Evolutionary conservation across 176 grass and related monocot genomes (phyloP).

Genomic region (Phoenix dactylifera): DNA sequence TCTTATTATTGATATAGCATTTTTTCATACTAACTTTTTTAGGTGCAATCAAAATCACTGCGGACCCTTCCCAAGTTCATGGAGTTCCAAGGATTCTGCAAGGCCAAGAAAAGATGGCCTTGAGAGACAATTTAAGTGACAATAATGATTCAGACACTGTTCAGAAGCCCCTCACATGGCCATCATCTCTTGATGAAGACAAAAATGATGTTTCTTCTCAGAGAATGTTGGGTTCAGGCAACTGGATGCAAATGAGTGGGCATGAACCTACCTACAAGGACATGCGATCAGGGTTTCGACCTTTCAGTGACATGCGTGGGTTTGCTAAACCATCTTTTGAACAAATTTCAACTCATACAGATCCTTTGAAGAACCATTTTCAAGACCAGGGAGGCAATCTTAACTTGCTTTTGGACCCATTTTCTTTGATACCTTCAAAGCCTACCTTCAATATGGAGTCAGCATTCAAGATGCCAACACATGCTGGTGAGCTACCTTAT

Average conservation of each 20-base stretch:
- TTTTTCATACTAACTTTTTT: constrained; percentile 5
- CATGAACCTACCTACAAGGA: constrained; percentile 47
- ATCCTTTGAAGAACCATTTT: constrained; percentile 37
- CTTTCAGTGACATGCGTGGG: constrained; percentile 30
- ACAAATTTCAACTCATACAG: constrained; percentile 29
- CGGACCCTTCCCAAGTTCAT: constrained; percentile 39
- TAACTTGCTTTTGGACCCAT: constrained; percentile 30
- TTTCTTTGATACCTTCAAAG: constrained; percentile 29
- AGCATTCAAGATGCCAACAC: constrained; percentile 23
- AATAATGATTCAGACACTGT: constrained; percentile 45
- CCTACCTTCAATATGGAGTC: constrained; percentile 40
- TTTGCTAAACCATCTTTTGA: constrained; percentile 43
- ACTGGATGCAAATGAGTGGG: constrained; percentile 48
- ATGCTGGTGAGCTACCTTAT: constrained; percentile 25
- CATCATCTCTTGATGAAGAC: constrained; percentile 27
- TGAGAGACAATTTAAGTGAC: constrained; percentile 46
- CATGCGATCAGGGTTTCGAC: constrained; percentile 14
- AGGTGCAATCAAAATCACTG: constrained; percentile 34
- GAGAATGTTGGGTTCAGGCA: constrained; percentile 33
- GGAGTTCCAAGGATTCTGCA: constrained; percentile 56
- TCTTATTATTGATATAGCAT: too few species aligned
- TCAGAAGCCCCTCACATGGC: constrained; percentile 68
- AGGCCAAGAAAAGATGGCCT: constrained; percentile 55
- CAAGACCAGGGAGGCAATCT: constrained; percentile 32
- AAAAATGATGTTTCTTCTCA: constrained; percentile 31